Evolutionary conservation across 2,329 filamentous ascomycete genomes (phyloP), one percentile per base, ranked within the genome.

Genomic region (Sclerotinia nivalis): DNA sequence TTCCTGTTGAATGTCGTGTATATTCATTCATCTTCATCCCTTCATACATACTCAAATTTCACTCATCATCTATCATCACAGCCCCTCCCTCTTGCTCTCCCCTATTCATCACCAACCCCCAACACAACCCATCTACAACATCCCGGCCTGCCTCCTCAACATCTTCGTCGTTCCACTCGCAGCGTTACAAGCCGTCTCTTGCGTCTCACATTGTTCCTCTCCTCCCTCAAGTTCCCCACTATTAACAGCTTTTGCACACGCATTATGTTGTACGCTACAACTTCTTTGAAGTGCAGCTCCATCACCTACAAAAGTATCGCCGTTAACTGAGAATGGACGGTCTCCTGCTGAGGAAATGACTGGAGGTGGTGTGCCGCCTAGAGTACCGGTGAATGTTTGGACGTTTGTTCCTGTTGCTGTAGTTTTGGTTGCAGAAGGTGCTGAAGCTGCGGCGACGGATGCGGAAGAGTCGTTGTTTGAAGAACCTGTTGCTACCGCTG

Each of bases 311-410:
- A 91, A 90, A 50, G 82, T 88, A 80, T 82, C 81, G 62, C 85
- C 85, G 74, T 86, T 84, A 70, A 88, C 85, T 31, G 78, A 73
- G 79, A 89, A 89, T 69, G 87, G 86, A 45, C 87, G 83, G 69
- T 78, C 75, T 75, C 86, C 79, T 56, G 84, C 84, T 7, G 83
- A 82, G 74, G 77, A 78, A 34, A 88, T 83, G 15, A 80, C 79
- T 12, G 87, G 86, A 18, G 81, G 80, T 62, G 81, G 12, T 15
- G 49, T 80, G 66, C 85, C 86, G 59, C 83, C 86, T 70, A 89
- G 79, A 68, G 83, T 82, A 49, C 81, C 81, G 31, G 80, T 82
- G 70, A 80, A 80, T n/a, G 76, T 78, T 71, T 83, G 81, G 54
- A 83, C 77, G 71, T 82, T 81, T 69, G 74, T 72, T 73, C 62